Base-by-base conservation (phyloP, 2,329 filamentous ascomycete genomes). In the Penicillium vulpinum region DNA sequence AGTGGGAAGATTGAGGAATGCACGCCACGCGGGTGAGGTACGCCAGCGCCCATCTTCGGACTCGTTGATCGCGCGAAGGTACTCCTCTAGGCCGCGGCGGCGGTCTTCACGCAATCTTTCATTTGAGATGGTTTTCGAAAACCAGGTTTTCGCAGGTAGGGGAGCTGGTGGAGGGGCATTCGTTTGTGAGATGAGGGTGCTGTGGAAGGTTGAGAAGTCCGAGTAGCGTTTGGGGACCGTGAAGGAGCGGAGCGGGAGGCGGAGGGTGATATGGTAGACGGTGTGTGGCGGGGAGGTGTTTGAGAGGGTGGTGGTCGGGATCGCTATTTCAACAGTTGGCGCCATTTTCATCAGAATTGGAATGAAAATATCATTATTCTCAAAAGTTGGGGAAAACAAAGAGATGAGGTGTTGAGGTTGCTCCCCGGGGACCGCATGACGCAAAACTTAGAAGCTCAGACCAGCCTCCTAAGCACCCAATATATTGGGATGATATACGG, bases 181-280 rank as follows among this genome's bases (percentile, higher is more conserved):
- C 7, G 81, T 78, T 62, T 85, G 79, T 22, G 77, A 75, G 33
- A 74, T 74, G 7, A 88, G 76, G 2, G 77, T 71, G 4, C 71
- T 70, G 71, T 88, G 79, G 54, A 88, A 81, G 52, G 77, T 66
- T 41, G 76, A 70, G 71, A 88, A 88, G 71, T 88, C 85, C 50
- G 83, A 85, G 76, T 87, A 88, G 62, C 85, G 84, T 70, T 88
- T 88, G 44, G 78, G 78, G 54, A 86, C 72, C 41, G 79, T 83
- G 63, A 83, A 82, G 47, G 83, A 81, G 53, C 84, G 81, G 31
- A 87, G 80, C 1, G 85, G 85, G 21, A 87, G 81, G 40, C 84
- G 81, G 62, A 88, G 78, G 51, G 79, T 78, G 68, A 88, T 80
- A 62, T 85, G 82, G 75, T 88, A 88, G 64, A 82, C 69, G 0